phyloP scores from a whole-genome alignment of 306 rosid species.

The Trifolium repens region DNA sequence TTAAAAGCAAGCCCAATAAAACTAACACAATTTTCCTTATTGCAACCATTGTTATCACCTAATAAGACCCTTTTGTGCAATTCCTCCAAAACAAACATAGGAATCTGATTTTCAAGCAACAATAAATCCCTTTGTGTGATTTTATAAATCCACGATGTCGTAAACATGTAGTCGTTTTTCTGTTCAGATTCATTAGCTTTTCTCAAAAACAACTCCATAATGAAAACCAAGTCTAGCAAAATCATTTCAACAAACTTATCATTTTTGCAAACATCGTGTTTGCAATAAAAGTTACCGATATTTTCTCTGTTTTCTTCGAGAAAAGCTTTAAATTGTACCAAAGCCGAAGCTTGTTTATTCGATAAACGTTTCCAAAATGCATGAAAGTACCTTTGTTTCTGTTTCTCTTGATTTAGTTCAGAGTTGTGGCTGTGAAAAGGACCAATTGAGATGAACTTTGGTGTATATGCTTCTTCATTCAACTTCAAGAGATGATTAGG shows the following conservation, averaged over 20 bases:
- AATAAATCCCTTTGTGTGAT: conserved; percentile 35
- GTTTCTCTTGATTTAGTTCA: conserved; percentile 33
- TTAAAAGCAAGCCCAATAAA: conserved; percentile 41
- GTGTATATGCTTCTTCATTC: conserved; percentile 38
- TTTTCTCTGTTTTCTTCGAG: conserved; percentile 19
- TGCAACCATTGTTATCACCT: not conserved
- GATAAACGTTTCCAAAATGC: conserved; percentile 39
- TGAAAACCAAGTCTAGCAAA: conserved; percentile 42
- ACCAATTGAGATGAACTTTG: conserved; percentile 43
- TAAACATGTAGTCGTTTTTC: conserved; percentile 38
- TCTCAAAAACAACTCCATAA: conserved; percentile 42
- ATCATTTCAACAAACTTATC: conserved; percentile 27
- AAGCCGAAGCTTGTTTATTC: conserved; percentile 15
- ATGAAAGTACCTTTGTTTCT: conserved; percentile 41
- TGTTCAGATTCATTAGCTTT: conserved; percentile 5
- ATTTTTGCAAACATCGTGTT: not conserved
- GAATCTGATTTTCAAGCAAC: conserved; percentile 43
- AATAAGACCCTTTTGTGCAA: conserved; percentile 20
- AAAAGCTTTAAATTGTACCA: conserved; percentile 16
- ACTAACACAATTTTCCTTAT: not conserved
- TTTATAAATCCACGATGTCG: conserved; percentile 39
- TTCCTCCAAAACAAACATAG: conserved; percentile 42
- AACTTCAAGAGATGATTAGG: conserved; percentile 26
- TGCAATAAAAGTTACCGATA: conserved; percentile 33
- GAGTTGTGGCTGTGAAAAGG: conserved; percentile 33